Conservation (phyloP, 1,284 basidiomycete genomes). For the Pyrrhoderma noxium region DNA sequence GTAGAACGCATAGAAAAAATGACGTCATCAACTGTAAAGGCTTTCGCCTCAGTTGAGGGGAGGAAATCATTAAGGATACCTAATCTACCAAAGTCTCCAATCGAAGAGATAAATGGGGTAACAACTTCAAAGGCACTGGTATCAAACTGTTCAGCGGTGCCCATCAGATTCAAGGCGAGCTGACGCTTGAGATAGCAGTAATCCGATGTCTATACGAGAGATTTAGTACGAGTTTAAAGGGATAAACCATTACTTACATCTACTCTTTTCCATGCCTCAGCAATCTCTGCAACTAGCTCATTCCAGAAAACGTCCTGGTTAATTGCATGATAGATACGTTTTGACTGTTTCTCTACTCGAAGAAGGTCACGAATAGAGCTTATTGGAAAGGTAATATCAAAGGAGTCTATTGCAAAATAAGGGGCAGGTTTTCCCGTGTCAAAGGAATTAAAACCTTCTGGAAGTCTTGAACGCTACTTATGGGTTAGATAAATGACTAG, state of each 20-base stretch:
- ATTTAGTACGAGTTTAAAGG: neutral
- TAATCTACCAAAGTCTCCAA: conserved; percentile 2
- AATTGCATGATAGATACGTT: neutral
- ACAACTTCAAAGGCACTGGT: neutral
- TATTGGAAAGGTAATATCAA: neutral
- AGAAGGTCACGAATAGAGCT: neutral
- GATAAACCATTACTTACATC: neutral
- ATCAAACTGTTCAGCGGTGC: neutral
- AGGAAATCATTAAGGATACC: neutral
- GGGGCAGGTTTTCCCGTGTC: conserved; percentile 1
- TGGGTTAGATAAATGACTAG: neutral
- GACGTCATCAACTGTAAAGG: conserved; percentile 1
- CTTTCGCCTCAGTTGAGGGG: neutral
- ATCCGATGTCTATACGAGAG: neutral
- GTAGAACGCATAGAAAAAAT: neutral
- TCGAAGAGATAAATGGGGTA: neutral
- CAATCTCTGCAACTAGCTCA: neutral
- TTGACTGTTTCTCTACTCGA: neutral
- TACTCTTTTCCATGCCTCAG: neutral
- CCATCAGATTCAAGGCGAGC: neutral
- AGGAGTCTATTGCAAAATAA: neutral
- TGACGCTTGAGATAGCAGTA: neutral
- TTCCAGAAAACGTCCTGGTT: conserved; percentile 2
- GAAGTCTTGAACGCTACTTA: conserved; percentile 1
- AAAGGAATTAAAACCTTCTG: neutral